Percentiles rank a stretch among this genome's conserved stretches.
phyloP scores from a whole-genome alignment of 2,329 filamentous ascomycete species.

The Teratosphaeria gauchensis region DNA sequence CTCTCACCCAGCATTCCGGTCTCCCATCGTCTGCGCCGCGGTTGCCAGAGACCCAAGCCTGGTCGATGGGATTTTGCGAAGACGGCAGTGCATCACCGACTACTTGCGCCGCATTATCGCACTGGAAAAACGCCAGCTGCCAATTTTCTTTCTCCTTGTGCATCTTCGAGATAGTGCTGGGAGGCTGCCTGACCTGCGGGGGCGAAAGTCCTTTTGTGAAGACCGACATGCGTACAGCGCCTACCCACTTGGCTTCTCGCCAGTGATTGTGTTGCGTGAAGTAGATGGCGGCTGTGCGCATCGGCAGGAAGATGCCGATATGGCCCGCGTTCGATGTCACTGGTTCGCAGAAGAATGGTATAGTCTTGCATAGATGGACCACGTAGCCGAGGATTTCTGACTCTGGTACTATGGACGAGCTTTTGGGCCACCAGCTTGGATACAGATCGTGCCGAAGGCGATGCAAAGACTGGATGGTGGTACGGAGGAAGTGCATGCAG shows the following conservation, averaged over 20 bases:
- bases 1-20: neutral
- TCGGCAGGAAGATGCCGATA: conserved; percentile 22
- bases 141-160: neutral
- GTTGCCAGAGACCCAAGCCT: neutral
- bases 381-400: conserved; percentile 18
- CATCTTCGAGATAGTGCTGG: neutral
- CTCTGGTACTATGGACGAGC: conserved; percentile 11
- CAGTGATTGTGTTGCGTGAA: conserved; percentile 18
- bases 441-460: conserved; percentile 10
- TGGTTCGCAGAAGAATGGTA: conserved; percentile 22
- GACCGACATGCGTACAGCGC: conserved; percentile 12
- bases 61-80: neutral
- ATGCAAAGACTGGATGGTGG: conserved; percentile 14
- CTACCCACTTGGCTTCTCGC: conserved; percentile 17
- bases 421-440: conserved; percentile 11
- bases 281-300: conserved; percentile 20
- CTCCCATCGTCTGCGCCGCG: neutral
- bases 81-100: neutral
- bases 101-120: neutral
- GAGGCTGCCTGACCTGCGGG: conserved; percentile 9
- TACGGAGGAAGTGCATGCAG: conserved; percentile 20
- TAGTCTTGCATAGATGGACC: conserved; percentile 17
- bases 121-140: neutral
- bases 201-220: conserved; percentile 20
- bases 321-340: conserved; percentile 18